These are phyloP conservation scores for Fraxinus nigra DNA, from an alignment of 305 asterid species.

Conservation along the genomic window DNA sequence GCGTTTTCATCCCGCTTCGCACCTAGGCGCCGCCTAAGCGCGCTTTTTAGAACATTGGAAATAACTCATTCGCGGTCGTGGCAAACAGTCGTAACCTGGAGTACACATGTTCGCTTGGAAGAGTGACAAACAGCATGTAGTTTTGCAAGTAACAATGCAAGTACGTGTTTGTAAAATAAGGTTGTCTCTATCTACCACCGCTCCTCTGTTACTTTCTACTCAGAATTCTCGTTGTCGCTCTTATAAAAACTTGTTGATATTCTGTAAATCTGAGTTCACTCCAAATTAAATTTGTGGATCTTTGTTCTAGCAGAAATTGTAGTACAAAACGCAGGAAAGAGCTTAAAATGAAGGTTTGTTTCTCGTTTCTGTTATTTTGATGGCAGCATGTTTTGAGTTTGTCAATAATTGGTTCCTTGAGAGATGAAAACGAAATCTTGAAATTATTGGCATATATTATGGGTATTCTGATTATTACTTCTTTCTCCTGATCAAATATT, in stretches of 20 bases:
- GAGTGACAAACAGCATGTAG: slow-evolving; percentile 4
- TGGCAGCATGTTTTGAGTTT: neutral
- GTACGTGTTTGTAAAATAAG: slow-evolving; percentile 18
- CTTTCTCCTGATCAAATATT: neutral
- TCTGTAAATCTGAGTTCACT: neutral
- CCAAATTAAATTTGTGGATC: neutral
- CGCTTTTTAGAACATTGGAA: no score
- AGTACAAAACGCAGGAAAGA: neutral
- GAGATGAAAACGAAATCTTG: neutral
- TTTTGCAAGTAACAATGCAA: neutral
- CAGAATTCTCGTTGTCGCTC: neutral
- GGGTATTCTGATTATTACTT: neutral
- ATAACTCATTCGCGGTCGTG: slow-evolving; percentile 32
- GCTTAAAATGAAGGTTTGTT: slow-evolving; percentile 29
- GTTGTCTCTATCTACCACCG: slow-evolving; percentile 15
- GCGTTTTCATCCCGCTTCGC: no score
- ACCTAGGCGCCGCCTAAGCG: no score
- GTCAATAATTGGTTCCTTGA: neutral
- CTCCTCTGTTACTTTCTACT: neutral
- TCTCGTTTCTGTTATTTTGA: neutral
- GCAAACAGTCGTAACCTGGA: slow-evolving; percentile 24
- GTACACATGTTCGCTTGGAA: slow-evolving; percentile 33
- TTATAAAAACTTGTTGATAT: neutral
- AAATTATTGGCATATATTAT: neutral
- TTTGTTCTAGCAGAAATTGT: neutral